A percentile compares a stretch with the other conserved stretches of the same genome.
Conservation (phyloP, 2,329 filamentous ascomycete species). For the Biscogniauxia mediterranea region DNA sequence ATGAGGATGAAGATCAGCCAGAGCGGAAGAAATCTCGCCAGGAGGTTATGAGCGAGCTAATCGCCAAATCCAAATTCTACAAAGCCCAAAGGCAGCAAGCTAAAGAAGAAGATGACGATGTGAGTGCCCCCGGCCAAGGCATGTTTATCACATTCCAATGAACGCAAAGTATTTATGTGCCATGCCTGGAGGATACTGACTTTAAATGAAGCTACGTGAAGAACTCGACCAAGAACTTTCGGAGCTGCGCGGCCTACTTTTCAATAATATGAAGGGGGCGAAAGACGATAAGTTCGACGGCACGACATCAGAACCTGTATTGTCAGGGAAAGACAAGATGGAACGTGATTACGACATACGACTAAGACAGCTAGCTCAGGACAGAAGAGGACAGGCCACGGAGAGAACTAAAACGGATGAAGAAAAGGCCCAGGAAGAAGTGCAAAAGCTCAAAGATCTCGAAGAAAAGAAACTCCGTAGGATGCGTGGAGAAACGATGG, state of each 20-base stretch:
- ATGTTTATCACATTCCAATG: not conserved
- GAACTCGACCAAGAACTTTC: conserved; percentile 82
- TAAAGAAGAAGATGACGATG: conserved; percentile 90
- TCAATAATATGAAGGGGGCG: conserved; percentile 41
- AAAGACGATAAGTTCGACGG: conserved; percentile 28
- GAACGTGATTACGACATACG: conserved; percentile 87
- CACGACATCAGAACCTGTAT: conserved; percentile 36
- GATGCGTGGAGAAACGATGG: conserved; percentile 74
- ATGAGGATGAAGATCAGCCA: conserved; percentile 57
- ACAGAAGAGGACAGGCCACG: conserved; percentile 80
- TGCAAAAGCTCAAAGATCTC: conserved; percentile 71
- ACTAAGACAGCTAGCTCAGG: conserved; percentile 77
- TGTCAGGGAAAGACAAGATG: conserved; percentile 64
- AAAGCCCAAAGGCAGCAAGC: conserved; percentile 91
- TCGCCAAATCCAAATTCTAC: conserved; percentile 93
- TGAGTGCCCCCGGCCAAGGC: conserved; percentile 36
- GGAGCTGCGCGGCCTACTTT: conserved; percentile 72
- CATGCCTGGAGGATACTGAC: not conserved
- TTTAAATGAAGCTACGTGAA: conserved; percentile 46
- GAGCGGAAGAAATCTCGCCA: conserved; percentile 92
- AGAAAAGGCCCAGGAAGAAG: conserved; percentile 76
- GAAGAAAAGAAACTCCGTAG: conserved; percentile 79
- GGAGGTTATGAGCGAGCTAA: conserved; percentile 96
- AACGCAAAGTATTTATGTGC: not conserved
- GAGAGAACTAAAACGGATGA: conserved; percentile 90